Conservation (phyloP, 495 filamentous ascomycete genomes). For the Annulohypoxylon nitens region DNA sequence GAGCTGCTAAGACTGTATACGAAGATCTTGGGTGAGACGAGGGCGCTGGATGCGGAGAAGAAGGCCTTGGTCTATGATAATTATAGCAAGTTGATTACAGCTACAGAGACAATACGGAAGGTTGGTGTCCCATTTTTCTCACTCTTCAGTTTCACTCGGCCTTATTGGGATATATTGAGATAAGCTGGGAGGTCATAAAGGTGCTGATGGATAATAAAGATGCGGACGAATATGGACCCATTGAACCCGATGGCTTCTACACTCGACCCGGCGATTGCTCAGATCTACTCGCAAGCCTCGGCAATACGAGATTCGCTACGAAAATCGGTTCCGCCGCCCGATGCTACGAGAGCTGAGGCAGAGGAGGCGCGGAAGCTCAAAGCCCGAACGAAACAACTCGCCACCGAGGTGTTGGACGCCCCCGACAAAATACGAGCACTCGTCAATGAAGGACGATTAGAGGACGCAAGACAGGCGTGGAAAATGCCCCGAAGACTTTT, state of each 20-base stretch:
- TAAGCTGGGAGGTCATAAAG: neutral
- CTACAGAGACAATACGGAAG: slow-evolving; percentile 93
- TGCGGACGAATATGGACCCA: slow-evolving; percentile 82
- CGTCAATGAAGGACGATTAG: slow-evolving; percentile 70
- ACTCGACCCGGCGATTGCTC: slow-evolving; percentile 79
- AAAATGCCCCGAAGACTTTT: slow-evolving; percentile 66
- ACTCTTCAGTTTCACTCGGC: neutral
- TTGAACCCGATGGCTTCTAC: slow-evolving; percentile 77
- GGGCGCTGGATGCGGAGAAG: slow-evolving; percentile 91
- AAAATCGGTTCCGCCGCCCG: slow-evolving; percentile 52
- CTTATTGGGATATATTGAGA: neutral
- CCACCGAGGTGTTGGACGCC: slow-evolving; percentile 74
- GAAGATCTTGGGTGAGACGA: slow-evolving; percentile 78
- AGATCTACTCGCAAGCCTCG: slow-evolving; percentile 83
- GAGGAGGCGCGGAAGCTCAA: slow-evolving; percentile 54
- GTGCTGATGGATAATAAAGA: slow-evolving; percentile 53
- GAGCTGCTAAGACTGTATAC: slow-evolving; percentile 75
- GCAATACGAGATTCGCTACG: slow-evolving; percentile 70
- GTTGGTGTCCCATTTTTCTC: slow-evolving; percentile 51
- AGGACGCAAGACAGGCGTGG: slow-evolving; percentile 72
- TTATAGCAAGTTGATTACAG: slow-evolving; percentile 93
- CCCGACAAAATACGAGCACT: slow-evolving; percentile 74
- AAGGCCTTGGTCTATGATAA: slow-evolving; percentile 99
- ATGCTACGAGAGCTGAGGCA: slow-evolving; percentile 51
- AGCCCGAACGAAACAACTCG: slow-evolving; percentile 72